Percentiles rank a stretch among this genome's conserved stretches.
Evolutionary conservation across 192 early-diverging fungal genomes (phyloP).

Genomic region (Coemansia sp.): DNA sequence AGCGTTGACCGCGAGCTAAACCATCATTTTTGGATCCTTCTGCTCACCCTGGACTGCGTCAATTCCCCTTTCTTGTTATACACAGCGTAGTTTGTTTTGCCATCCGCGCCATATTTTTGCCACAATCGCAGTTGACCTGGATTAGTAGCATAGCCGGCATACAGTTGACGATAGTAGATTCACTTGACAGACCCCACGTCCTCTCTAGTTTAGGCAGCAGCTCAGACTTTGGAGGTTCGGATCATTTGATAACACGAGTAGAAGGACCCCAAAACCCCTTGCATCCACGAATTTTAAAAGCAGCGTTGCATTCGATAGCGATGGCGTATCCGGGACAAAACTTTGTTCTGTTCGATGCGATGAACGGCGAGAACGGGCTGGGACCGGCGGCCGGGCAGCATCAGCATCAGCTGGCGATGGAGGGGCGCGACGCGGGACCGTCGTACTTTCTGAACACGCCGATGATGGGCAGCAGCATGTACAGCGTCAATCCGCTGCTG

Average conservation of each 20-base stretch:
- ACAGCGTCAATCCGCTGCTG: conserved; percentile 22
- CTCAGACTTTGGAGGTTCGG: no score
- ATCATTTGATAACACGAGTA: conserved; percentile 1
- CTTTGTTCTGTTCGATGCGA: conserved; percentile 30
- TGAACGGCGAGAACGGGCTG: conserved; percentile 12
- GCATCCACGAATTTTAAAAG: background rate
- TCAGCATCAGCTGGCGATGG: conserved; percentile 17
- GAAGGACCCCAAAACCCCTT: conserved; percentile 5
- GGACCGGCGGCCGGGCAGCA: conserved; percentile 6
- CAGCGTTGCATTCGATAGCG: background rate
- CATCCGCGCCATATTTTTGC: no score
- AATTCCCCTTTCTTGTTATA: no score
- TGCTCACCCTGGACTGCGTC: background rate
- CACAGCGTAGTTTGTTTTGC: no score
- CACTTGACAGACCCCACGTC: no score
- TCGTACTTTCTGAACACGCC: conserved; percentile 22
- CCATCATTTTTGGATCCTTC: background rate
- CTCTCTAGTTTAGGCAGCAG: no score
- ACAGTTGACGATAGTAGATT: background rate
- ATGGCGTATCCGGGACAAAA: conserved; percentile 37
- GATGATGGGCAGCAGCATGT: conserved; percentile 22
- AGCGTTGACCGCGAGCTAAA: conserved; percentile 54
- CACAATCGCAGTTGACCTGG: conserved; percentile 16
- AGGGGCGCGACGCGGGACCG: conserved; percentile 1
- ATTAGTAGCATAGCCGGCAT: background rate